Percentiles rank a stretch among this genome's conserved stretches.
Evolutionary conservation across 2,329 filamentous ascomycete genomes (phyloP).

Genomic region (Colletotrichum graminicola): DNA sequence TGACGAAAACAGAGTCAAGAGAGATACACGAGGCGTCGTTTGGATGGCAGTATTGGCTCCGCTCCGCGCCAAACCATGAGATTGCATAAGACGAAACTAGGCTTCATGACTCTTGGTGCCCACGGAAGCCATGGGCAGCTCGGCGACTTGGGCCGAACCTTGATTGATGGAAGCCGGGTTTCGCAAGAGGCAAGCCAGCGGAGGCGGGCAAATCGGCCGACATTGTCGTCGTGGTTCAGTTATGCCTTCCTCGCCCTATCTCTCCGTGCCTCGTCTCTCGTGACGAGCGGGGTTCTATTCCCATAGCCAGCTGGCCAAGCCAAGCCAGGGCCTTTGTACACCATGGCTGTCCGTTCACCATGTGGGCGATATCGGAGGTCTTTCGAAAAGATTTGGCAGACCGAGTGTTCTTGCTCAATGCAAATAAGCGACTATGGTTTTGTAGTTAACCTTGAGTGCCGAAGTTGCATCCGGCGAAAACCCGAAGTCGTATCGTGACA

Average conservation of each 20-base stretch:
- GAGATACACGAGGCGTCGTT: slow-evolving; percentile 1
- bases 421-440: slow-evolving; percentile 2
- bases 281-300: slow-evolving; percentile 10
- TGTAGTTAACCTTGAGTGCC: slow-evolving; percentile 4
- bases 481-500: slow-evolving; percentile 13
- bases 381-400: not conserved
- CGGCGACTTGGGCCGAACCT: slow-evolving; percentile 2
- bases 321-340: not conserved
- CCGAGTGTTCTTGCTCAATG: not conserved
- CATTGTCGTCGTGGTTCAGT: slow-evolving; percentile 23
- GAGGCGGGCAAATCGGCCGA: slow-evolving; percentile 5
- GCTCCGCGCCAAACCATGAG: not conserved
- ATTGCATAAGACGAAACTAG: not conserved
- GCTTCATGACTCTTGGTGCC: slow-evolving; percentile 5
- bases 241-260: slow-evolving; percentile 5
- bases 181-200: not conserved
- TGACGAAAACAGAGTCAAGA: slow-evolving; percentile 5
- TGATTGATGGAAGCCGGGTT: slow-evolving; percentile 16
- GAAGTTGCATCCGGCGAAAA: slow-evolving; percentile 12
- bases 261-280: not conserved
- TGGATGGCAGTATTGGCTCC: slow-evolving; percentile 8
- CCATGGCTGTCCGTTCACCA: not conserved
- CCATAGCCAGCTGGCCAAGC: not conserved
- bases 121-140: slow-evolving; percentile 1
- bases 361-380: slow-evolving; percentile 4